A percentile compares a stretch with the other conserved stretches of the same genome.
Evolutionary conservation across 495 filamentous ascomycete species (phyloP).

Genomic region (Aspergillus diversus): DNA sequence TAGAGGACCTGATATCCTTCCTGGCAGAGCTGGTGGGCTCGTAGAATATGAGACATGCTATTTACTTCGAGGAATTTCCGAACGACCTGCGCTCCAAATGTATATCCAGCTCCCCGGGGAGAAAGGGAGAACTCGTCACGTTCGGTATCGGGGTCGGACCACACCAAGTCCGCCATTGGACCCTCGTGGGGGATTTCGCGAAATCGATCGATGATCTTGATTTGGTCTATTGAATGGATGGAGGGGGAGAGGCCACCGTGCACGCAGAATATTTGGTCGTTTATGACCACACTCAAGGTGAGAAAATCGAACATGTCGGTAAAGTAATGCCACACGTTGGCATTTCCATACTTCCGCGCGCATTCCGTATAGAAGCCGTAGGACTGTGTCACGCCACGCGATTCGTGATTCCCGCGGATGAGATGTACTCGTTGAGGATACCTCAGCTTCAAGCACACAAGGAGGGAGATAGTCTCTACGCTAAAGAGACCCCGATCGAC

Average conservation of each 20-base stretch:
- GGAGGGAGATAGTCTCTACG: slow-evolving; percentile 94
- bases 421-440: slow-evolving; percentile 91
- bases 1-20: slow-evolving; percentile 96
- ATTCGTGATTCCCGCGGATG: slow-evolving; percentile 97
- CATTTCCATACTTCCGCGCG: slow-evolving; percentile 94
- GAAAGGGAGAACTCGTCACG: slow-evolving; percentile 95
- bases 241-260: slow-evolving; percentile 94
- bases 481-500: slow-evolving; percentile 96
- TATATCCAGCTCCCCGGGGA: slow-evolving; percentile 93
- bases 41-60: slow-evolving; percentile 92
- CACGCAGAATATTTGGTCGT: slow-evolving; percentile 98
- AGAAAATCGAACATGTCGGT: slow-evolving; percentile 99
- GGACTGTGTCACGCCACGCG: slow-evolving; percentile 94
- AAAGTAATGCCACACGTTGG: slow-evolving; percentile 99
- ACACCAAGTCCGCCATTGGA: slow-evolving; percentile 98
- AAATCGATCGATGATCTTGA: slow-evolving; percentile 99
- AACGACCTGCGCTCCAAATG: slow-evolving; percentile 94
- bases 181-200: slow-evolving; percentile 98
- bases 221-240: slow-evolving; percentile 98
- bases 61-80: slow-evolving; percentile 98
- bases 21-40: slow-evolving; percentile 95
- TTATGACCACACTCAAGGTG: slow-evolving; percentile 94
- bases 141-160: slow-evolving; percentile 95
- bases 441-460: slow-evolving; percentile 91
- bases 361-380: slow-evolving; percentile 99